Base-by-base conservation (phyloP, 2,329 filamentous ascomycete species). In the Stagonosporopsis tanaceti region DNA sequence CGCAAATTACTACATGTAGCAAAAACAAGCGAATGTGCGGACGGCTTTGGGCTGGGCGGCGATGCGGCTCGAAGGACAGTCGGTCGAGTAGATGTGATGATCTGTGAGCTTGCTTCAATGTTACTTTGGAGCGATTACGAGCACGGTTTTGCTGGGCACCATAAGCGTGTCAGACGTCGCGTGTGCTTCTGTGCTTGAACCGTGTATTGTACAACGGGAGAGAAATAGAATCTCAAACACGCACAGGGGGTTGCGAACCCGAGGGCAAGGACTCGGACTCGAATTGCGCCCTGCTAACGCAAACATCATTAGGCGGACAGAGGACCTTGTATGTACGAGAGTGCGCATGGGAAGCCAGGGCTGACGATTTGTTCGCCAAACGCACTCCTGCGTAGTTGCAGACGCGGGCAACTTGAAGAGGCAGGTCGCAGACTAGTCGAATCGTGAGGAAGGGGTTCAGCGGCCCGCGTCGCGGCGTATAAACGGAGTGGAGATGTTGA, bases 201-300 rank as follows among this genome's bases (percentile, higher is more conserved):
- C 20, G 48, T 37, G 28, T 30, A 22, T 24, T 15, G 48, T 45
- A 22, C 35, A 34, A 57, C 48, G 15, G 27, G 32, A 47, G 20
- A n/a, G n/a, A 48, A 34, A 37, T 44, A 47, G 47, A 39, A 38
- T 37, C 42, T 32, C 30, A 25, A 20, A 51, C 47, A 30, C 24
- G 32, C 20, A 48, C 54, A 53, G 39, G 54, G 54, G 39, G 22
- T 45, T 22, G 39, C 48, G 20, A 53, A 48, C 54, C 54, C 54
- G 39, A 57, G 45, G 38, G 54, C 54, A 50, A 53, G 54, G 54
- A 57, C 48, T 57, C 48, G 48, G 54, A 53, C 50, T 57, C 48
- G 48, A 37, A 39, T 57, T 50, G 39, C 48, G 50, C 34, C 42
- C 24, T 45, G 27, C 54, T 57, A 50, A 50, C 54, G 40, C 24